Conservation (phyloP, 805 yeast species). For the Saccharomycopsis sp. region DNA sequence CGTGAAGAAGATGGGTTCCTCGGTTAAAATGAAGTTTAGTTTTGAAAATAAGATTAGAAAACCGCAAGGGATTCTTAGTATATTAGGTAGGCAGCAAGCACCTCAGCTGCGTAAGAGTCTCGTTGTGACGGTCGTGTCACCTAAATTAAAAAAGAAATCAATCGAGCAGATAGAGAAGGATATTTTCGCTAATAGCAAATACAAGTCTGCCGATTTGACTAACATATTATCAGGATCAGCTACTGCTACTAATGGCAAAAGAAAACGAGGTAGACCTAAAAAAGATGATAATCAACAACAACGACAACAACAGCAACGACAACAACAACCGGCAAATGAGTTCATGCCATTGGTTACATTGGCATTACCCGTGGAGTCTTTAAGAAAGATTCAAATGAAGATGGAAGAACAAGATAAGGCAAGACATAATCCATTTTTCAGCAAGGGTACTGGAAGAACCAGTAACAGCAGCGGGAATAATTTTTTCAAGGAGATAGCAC, state of each 20-base stretch:
- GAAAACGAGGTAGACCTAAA: neutral
- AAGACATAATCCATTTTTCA: constrained; percentile 11
- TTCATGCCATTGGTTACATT: neutral
- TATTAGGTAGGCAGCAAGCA: no score
- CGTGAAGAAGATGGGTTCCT: no score
- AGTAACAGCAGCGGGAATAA: neutral
- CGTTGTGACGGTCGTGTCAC: constrained; percentile 5
- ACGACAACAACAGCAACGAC: neutral
- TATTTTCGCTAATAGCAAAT: neutral
- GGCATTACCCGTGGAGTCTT: constrained; percentile 5
- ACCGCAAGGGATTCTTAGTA: no score
- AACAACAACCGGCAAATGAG: neutral
- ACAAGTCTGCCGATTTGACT: neutral
- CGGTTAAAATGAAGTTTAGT: no score
- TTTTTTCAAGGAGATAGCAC: constrained; percentile 10
- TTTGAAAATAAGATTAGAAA: no score
- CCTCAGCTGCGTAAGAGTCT: no score
- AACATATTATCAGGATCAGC: constrained; percentile 6
- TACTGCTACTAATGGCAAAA: no score
- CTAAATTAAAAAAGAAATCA: constrained; percentile 2
- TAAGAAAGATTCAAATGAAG: constrained; percentile 2
- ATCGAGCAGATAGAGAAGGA: constrained; percentile 1
- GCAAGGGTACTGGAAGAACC: constrained; percentile 1
- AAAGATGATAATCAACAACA: neutral
- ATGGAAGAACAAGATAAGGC: constrained; percentile 11